Conservation (phyloP, 305 asterid species). For the Rubia peregrina region DNA sequence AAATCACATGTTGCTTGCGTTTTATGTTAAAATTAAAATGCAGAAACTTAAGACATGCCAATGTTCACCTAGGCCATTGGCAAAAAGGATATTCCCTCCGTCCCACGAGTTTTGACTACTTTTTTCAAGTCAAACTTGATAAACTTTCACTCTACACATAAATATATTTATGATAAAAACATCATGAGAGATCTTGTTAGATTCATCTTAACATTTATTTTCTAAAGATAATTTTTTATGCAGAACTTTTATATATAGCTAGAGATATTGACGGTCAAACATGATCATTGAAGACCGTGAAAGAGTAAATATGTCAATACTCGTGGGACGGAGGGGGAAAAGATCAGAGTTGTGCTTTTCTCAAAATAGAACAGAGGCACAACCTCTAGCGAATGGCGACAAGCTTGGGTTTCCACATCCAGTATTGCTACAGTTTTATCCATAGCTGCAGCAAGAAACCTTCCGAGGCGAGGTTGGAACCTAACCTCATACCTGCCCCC, state of each 20-base stretch:
- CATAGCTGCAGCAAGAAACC: constrained; percentile 89
- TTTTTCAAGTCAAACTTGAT: too few species aligned
- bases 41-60: background rate
- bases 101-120: too few species aligned
- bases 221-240: too few species aligned
- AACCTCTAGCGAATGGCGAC: constrained; percentile 82
- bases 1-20: background rate
- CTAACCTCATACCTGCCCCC: constrained; percentile 86
- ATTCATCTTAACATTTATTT: too few species aligned
- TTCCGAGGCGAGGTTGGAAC: constrained; percentile 91
- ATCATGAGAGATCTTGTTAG: too few species aligned
- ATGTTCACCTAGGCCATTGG: background rate
- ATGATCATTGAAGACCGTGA: too few species aligned
- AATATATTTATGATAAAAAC: too few species aligned
- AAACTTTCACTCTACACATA: too few species aligned
- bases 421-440: constrained; percentile 81
- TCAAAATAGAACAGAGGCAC: background rate
- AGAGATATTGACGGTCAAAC: too few species aligned
- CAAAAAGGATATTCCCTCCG: background rate
- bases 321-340: background rate
- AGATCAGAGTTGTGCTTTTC: background rate
- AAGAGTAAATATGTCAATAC: too few species aligned
- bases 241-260: too few species aligned
- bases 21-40: background rate
- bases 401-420: constrained; percentile 72